Conservation (phyloP, 441 rosid species). For the Gossypium laxum region DNA sequence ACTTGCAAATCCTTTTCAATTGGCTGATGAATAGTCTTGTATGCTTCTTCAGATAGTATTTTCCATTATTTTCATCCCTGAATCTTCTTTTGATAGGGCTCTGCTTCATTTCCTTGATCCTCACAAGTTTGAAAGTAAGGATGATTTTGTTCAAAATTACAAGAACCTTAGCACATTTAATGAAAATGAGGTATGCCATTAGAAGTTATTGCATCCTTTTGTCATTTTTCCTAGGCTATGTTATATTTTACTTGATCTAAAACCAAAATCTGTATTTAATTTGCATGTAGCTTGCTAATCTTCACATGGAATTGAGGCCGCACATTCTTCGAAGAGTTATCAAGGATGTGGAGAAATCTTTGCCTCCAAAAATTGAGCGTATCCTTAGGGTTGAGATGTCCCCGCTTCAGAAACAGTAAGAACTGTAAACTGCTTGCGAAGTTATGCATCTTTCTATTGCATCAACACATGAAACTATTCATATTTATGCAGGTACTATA, state of each 20-base stretch:
- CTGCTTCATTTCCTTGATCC: slow-evolving; percentile 94
- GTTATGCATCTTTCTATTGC: not conserved
- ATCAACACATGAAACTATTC: slow-evolving; percentile 10
- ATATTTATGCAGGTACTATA: slow-evolving; percentile 62
- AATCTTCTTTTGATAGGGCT: slow-evolving; percentile 48
- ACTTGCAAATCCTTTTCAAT: not conserved
- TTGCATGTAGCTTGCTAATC: slow-evolving; percentile 74
- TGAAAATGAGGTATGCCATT: slow-evolving; percentile 66
- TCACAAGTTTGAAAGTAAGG: slow-evolving; percentile 83
- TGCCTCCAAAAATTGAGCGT: slow-evolving; percentile 98
- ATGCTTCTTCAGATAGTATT: not conserved
- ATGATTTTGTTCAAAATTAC: slow-evolving; percentile 89
- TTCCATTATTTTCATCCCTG: not conserved
- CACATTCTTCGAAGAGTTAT: slow-evolving; percentile 96
- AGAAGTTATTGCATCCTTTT: slow-evolving; percentile 1
- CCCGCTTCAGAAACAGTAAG: slow-evolving; percentile 98
- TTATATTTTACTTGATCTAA: slow-evolving; percentile 8
- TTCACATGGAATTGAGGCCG: slow-evolving; percentile 96
- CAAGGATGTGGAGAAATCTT: slow-evolving; percentile 96
- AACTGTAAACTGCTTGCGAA: slow-evolving; percentile 13
- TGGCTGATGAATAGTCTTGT: not conserved
- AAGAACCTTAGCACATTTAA: slow-evolving; percentile 95
- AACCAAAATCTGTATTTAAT: slow-evolving; percentile 15
- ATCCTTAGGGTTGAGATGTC: slow-evolving; percentile 99
- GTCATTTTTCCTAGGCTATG: slow-evolving; percentile 6